These are phyloP conservation scores for Boletus rubropictus DNA, from an alignment of 768 basidiomycete species.

Conservation along the genomic window DNA sequence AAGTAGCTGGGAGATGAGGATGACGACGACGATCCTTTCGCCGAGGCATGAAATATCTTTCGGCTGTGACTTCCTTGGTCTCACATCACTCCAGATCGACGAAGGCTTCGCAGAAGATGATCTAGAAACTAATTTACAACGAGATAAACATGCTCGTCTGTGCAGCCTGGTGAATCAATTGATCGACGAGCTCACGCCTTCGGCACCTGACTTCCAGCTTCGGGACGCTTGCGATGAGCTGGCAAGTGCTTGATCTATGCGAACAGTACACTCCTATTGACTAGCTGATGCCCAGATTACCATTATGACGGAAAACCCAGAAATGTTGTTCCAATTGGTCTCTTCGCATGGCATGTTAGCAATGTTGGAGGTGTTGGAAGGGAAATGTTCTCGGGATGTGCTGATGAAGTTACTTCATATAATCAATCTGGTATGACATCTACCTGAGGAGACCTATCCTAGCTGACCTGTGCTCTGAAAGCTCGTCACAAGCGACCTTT, in stretches of 20 bases:
- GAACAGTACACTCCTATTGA: background rate
- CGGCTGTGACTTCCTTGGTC: background rate
- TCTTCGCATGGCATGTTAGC: slow-evolving; percentile 93
- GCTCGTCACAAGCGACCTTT: slow-evolving; percentile 69
- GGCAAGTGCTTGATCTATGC: slow-evolving; percentile 39
- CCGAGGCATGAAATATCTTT: slow-evolving; percentile 51
- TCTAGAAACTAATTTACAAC: slow-evolving; percentile 82
- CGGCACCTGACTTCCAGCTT: slow-evolving; percentile 76
- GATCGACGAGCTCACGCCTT: slow-evolving; percentile 80
- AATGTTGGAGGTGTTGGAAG: slow-evolving; percentile 88
- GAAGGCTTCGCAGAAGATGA: slow-evolving; percentile 91
- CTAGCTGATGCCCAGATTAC: slow-evolving; percentile 45
- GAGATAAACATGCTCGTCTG: slow-evolving; percentile 89
- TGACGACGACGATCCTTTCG: slow-evolving; percentile 95
- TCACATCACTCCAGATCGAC: slow-evolving; percentile 56
- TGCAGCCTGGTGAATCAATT: slow-evolving; percentile 76
- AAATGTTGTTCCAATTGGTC: slow-evolving; percentile 84
- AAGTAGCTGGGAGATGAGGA: slow-evolving; percentile 71
- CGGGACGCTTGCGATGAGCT: slow-evolving; percentile 84
- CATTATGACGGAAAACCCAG: slow-evolving; percentile 73
- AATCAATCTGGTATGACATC: slow-evolving; percentile 65
- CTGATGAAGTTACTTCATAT: slow-evolving; percentile 81
- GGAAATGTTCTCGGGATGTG: slow-evolving; percentile 79
- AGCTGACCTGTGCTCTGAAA: slow-evolving; percentile 18
- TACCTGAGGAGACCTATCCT: background rate